phyloP scores from a whole-genome alignment of 2,329 filamentous ascomycete species.

The Hymenoscyphus infarciens region DNA sequence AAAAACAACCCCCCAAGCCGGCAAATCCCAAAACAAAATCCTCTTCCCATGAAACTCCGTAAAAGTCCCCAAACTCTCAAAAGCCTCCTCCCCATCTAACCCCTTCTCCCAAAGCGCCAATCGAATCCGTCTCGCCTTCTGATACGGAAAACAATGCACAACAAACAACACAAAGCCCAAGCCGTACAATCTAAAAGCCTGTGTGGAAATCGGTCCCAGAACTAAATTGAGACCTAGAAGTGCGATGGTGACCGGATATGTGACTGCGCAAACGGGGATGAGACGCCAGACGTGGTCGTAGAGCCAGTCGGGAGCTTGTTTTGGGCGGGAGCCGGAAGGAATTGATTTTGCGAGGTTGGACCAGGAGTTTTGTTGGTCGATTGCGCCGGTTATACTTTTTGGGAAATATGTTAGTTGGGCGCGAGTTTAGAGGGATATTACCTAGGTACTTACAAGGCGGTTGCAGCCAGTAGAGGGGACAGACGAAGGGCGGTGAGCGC shows the following conservation, averaged over 20 bases:
- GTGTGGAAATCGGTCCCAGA: not conserved
- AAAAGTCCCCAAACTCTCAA: not conserved
- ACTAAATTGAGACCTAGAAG: not conserved
- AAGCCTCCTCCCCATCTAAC: not conserved
- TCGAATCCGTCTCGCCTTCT: not conserved
- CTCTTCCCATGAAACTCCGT: not conserved
- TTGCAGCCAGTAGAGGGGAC: not conserved
- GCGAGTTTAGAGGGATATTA: not conserved
- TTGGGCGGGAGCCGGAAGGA: not conserved
- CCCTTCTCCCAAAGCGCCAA: not conserved
- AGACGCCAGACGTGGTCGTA: constrained; percentile 1
- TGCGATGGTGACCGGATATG: not conserved
- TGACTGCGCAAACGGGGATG: not conserved
- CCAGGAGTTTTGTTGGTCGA: constrained; percentile 2
- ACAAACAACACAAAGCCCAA: not conserved
- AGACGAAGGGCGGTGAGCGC: not conserved
- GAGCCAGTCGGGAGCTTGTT: not conserved
- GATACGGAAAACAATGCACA: constrained; percentile 2
- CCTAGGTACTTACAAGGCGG: not conserved
- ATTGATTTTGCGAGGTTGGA: constrained; percentile 1
- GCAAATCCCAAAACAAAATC: constrained; percentile 1
- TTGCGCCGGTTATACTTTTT: not conserved
- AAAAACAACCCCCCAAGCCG: constrained; percentile 3
- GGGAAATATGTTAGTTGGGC: not conserved
- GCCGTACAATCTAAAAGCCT: not conserved